These are phyloP conservation scores for Wickerhamomyces sp. DNA, from an alignment of 1,139 yeast genomes.

Conservation along the genomic window DNA sequence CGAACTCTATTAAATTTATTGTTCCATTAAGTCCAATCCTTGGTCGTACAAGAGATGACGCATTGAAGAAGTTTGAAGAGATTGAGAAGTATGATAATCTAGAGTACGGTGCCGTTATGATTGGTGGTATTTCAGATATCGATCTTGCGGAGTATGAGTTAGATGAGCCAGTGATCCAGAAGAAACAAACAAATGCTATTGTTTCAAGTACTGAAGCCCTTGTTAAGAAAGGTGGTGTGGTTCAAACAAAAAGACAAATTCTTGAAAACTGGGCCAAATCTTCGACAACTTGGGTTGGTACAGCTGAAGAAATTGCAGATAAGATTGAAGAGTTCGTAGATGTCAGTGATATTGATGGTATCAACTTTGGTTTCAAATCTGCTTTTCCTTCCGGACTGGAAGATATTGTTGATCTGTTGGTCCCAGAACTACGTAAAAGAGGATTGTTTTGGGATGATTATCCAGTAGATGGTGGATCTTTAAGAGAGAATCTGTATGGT, in stretches of 20 bases:
- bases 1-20: constrained; percentile 26
- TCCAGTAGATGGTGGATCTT: constrained; percentile 23
- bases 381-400: constrained; percentile 26
- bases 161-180: constrained; percentile 29
- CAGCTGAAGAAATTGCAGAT: constrained; percentile 24
- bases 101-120: constrained; percentile 36
- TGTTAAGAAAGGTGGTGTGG: constrained; percentile 24
- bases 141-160: constrained; percentile 31
- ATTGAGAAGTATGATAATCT: constrained; percentile 28
- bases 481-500: constrained; percentile 21
- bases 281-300: constrained; percentile 21
- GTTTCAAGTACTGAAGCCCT: constrained; percentile 23
- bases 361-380: constrained; percentile 24
- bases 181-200: constrained; percentile 26
- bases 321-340: constrained; percentile 25
- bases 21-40: constrained; percentile 25
- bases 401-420: constrained; percentile 25
- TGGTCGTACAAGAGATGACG: constrained; percentile 31
- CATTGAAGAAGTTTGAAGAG: constrained; percentile 28
- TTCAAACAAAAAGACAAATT: constrained; percentile 23
- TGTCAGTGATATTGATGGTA: constrained; percentile 27
- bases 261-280: constrained; percentile 32
- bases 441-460: constrained; percentile 27
- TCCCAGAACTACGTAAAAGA: constrained; percentile 27
- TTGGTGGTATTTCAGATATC: constrained; percentile 36